Evolutionary conservation across 768 basidiomycete genomes (phyloP).

Genomic region (Fistulinella prunicolor): DNA sequence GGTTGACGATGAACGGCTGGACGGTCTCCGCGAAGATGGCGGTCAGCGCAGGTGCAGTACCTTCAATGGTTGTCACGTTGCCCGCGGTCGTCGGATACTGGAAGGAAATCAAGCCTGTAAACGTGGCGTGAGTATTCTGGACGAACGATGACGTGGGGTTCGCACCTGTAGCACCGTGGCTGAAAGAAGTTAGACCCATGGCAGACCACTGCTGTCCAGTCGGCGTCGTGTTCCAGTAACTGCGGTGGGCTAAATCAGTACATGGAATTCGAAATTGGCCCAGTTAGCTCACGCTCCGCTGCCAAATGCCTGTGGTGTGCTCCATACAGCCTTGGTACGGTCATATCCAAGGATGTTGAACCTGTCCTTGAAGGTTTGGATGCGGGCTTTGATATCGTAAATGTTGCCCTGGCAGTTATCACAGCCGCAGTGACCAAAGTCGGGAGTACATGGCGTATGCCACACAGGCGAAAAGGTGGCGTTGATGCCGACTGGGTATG

Average conservation of each 20-base stretch:
- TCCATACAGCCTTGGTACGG: constrained; percentile 68
- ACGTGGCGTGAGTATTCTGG: not conserved
- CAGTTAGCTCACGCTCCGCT: constrained; percentile 32
- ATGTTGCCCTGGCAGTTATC: constrained; percentile 64
- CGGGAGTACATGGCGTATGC: constrained; percentile 56
- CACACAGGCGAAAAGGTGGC: constrained; percentile 58
- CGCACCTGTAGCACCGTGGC: constrained; percentile 26
- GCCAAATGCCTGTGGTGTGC: constrained; percentile 77
- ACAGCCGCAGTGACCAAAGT: constrained; percentile 74
- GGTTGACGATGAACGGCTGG: constrained; percentile 23
- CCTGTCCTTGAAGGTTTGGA: constrained; percentile 63
- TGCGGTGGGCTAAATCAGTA: too few relatives aligned
- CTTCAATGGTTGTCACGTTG: constrained; percentile 23
- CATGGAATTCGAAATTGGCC: not conserved
- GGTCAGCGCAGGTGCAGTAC: constrained; percentile 10
- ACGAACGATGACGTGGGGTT: not conserved
- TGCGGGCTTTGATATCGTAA: constrained; percentile 59
- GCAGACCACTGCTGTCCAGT: constrained; percentile 28
- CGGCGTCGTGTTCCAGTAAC: constrained; percentile 31
- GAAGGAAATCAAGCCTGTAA: constrained; percentile 28
- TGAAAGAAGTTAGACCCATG: constrained; percentile 25
- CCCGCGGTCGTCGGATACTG: constrained; percentile 25
- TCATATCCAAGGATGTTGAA: constrained; percentile 63
- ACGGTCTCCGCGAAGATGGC: constrained; percentile 1
- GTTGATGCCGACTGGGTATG: constrained; percentile 48